Evolutionary conservation across 768 basidiomycete species (phyloP), one percentile per base, ranked within the genome.

Genomic region (Lactifluus pinguis): DNA sequence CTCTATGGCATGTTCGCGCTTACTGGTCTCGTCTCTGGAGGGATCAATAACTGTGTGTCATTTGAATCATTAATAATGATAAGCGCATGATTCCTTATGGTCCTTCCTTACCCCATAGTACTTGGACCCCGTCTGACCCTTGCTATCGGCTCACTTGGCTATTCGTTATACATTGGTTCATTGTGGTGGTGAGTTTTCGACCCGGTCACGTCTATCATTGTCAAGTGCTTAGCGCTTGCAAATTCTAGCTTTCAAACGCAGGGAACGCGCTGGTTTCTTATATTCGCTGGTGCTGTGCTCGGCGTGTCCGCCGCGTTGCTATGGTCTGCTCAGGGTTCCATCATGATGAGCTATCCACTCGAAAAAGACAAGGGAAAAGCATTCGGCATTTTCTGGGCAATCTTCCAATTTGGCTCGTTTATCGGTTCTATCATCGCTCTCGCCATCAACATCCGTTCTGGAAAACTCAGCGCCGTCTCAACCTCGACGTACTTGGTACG

Each of bases 331-430:
- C 79, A 79, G 64, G 81, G 81, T 11, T 58, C 72, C 2, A 71
- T 83, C 63, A 82, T 83, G 81, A 77, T 82, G 79, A 72, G 76
- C 7, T 80, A 82, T 60, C 81, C 82, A 4, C 73, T 79, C 2
- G 82, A 83, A 63, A 79, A 80, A 55, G 78, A 82, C 66, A 83
- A 83, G 66, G 82, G 82, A 14, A 72, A 71, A 60, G 75, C 75
- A 17, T 81, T 83, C 60, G 74, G 73, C 36, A 63, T 83, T 52
- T 83, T 83, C 70, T 82, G 82, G 82, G 75, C 73, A 38, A 74
- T 78, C 64, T 77, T 78, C 73, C 72, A 78, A 62, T 69, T 74
- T 53, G 77, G 77, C 53, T 69, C 75, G 41, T 70, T 78, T 68
- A 74, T 79, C 55, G 78, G 78, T 21, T 67, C 75, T 13, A 59